These are phyloP conservation scores for Pisolithus orientalis DNA, from an alignment of 768 basidiomycete species.

Conservation along the genomic window DNA sequence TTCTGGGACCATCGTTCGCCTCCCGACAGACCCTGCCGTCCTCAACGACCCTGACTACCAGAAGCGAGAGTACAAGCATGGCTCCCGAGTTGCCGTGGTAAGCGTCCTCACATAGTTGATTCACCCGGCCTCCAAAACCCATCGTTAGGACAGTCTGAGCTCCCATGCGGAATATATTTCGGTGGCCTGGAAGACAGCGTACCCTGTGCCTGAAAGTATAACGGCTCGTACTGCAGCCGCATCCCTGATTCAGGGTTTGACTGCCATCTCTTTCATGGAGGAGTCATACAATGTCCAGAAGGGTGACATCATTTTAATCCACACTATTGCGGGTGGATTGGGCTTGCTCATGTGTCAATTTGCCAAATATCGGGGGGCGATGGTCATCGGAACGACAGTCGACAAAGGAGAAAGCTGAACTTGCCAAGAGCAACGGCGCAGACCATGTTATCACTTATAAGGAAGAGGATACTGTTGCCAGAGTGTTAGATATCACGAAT, in stretches of 20 bases:
- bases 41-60: slow-evolving; percentile 58
- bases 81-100: slow-evolving; percentile 70
- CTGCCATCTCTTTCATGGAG: slow-evolving; percentile 68
- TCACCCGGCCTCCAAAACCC: neutral
- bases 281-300: slow-evolving; percentile 83
- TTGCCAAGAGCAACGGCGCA: slow-evolving; percentile 76
- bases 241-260: slow-evolving; percentile 67
- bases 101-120: slow-evolving; percentile 15
- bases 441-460: slow-evolving; percentile 84
- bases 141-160: slow-evolving; percentile 37
- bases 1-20: slow-evolving; percentile 65
- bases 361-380: slow-evolving; percentile 69
- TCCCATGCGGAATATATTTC: slow-evolving; percentile 70
- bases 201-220: slow-evolving; percentile 58
- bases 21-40: slow-evolving; percentile 63
- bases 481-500: slow-evolving; percentile 68
- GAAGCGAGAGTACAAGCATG: slow-evolving; percentile 56
- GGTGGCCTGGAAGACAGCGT: slow-evolving; percentile 54
- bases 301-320: slow-evolving; percentile 75
- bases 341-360: slow-evolving; percentile 66
- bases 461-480: slow-evolving; percentile 64
- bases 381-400: slow-evolving; percentile 93
- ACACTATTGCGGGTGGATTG: slow-evolving; percentile 90
- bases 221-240: slow-evolving; percentile 65
- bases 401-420: slow-evolving; percentile 70